phyloP scores from a whole-genome alignment of 1,284 basidiomycete species.

The Puccinia triticina region DNA sequence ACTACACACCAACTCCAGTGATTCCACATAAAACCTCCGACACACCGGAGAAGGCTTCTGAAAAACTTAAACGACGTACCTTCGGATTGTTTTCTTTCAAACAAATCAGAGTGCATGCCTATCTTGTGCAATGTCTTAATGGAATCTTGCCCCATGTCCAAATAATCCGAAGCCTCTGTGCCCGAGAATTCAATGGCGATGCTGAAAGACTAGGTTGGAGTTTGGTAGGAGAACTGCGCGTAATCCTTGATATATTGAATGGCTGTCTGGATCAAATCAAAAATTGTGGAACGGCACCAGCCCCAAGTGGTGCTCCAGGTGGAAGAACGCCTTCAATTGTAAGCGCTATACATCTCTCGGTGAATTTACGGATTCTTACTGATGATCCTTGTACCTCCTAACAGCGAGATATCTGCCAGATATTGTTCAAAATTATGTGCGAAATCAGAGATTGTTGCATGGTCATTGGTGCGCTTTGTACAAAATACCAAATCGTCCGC shows the following conservation, averaged over 20 bases:
- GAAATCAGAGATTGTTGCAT: slow-evolving; percentile 6
- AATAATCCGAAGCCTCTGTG: neutral
- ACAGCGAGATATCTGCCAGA: slow-evolving; percentile 19
- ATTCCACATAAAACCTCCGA: slow-evolving; percentile 3
- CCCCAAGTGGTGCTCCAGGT: slow-evolving; percentile 9
- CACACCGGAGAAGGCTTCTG: neutral
- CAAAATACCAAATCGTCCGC: neutral
- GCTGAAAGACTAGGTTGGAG: slow-evolving; percentile 1
- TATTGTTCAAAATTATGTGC: slow-evolving; percentile 29
- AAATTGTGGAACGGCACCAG: slow-evolving; percentile 21
- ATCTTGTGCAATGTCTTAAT: neutral
- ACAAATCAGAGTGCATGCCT: slow-evolving; percentile 6
- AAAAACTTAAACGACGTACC: neutral
- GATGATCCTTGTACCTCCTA: neutral
- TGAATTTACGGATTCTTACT: neutral
- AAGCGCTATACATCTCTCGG: neutral
- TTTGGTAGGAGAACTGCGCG: slow-evolving; percentile 15
- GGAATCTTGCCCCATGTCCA: slow-evolving; percentile 1
- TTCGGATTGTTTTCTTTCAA: neutral
- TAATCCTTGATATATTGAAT: neutral
- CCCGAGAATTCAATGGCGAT: neutral
- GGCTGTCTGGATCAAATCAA: slow-evolving; percentile 8
- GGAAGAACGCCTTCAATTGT: neutral
- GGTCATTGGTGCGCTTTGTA: neutral
- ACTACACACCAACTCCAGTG: neutral